phyloP scores from a whole-genome alignment of 148 eudicot species.

The Mesembryanthemum crystallinum region DNA sequence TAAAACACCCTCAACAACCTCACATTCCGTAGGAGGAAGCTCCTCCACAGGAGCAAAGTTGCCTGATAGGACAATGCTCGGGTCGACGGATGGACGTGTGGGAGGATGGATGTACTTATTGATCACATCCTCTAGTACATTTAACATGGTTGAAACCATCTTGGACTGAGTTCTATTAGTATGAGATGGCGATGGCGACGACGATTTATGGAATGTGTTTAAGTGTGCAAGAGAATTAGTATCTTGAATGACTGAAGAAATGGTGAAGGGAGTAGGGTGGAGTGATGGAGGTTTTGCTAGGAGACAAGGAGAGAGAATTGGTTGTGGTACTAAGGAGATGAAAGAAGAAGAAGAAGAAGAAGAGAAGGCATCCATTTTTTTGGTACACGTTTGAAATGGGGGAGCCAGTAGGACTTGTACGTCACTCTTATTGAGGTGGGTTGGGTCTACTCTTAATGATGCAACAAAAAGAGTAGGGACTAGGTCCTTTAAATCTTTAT shows the following conservation, averaged over 20 bases:
- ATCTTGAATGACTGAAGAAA: background rate
- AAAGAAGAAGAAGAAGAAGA: too few species aligned
- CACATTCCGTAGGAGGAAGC: constrained; percentile 57
- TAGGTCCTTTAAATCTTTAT: too few species aligned
- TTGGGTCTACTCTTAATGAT: too few species aligned
- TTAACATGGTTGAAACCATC: too few species aligned
- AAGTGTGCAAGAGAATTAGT: background rate
- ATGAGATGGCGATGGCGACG: too few species aligned
- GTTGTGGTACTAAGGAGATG: background rate
- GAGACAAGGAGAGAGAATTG: background rate
- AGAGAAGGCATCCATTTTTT: background rate
- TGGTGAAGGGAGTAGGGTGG: too few species aligned
- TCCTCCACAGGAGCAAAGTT: too few species aligned
- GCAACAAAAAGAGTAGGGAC: too few species aligned
- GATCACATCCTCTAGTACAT: too few species aligned
- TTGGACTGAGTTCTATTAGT: background rate
- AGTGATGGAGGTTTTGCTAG: background rate
- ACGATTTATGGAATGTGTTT: background rate
- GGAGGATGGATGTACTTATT: constrained; percentile 50
- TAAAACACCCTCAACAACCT: constrained; percentile 39
- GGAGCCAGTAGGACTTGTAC: too few species aligned
- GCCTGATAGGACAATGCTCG: constrained; percentile 41
- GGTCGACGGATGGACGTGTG: constrained; percentile 38
- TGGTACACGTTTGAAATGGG: too few species aligned
- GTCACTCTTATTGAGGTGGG: too few species aligned